Percentiles rank a stretch among this genome's conserved stretches.
Conservation (phyloP, 352 stramenopile genomes). For the Phytophthora rubi region DNA sequence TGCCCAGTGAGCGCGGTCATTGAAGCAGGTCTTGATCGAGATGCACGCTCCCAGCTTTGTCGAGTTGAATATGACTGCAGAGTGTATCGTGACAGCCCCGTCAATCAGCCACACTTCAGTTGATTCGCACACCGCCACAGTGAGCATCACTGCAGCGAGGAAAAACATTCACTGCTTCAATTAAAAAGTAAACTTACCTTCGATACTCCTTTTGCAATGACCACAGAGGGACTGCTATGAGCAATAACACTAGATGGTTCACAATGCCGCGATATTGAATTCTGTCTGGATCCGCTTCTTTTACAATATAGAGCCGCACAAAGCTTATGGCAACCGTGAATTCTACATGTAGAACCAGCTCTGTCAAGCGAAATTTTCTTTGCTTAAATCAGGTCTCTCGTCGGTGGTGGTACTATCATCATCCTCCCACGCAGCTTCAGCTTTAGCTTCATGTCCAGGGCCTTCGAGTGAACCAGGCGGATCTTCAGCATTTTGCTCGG, state of each 20-base stretch:
- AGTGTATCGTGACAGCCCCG: not conserved
- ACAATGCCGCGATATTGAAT: not conserved
- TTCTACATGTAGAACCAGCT: not conserved
- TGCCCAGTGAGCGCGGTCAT: not conserved
- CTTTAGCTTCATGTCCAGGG: not conserved
- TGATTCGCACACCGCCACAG: not conserved
- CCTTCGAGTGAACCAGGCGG: not conserved
- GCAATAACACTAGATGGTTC: not conserved
- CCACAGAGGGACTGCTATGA: not conserved
- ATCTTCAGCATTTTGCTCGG: not conserved
- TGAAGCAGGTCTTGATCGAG: constrained; percentile 1
- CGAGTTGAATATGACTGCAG: not conserved
- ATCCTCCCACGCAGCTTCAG: not conserved
- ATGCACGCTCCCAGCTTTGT: not conserved
- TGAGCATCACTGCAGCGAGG: not conserved
- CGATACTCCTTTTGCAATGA: not conserved
- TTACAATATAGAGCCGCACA: not conserved
- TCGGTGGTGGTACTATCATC: not conserved
- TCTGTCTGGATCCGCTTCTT: not conserved
- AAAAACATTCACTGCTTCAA: not conserved
- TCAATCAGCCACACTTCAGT: not conserved
- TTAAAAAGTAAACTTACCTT: not conserved
- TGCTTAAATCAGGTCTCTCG: not conserved
- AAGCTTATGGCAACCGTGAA: not conserved
- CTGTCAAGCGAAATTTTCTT: not conserved